A percentile compares a stretch with the other conserved stretches of the same genome.
These are phyloP conservation scores for Hygrophorus russula DNA, from an alignment of 768 basidiomycete species.

Conservation along the genomic window DNA sequence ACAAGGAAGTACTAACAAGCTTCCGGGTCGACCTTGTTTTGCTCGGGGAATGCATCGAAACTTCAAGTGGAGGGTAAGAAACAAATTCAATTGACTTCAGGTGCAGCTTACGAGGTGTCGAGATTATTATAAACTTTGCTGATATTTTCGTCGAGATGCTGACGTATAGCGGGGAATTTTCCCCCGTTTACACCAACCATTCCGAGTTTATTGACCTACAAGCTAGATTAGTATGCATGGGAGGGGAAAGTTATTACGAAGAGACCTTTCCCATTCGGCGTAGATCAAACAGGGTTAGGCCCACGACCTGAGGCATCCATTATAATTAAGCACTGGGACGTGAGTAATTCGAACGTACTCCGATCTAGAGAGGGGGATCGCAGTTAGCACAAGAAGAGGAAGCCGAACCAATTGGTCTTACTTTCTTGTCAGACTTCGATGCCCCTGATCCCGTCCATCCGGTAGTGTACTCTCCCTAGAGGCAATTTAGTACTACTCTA, in stretches of 20 bases:
- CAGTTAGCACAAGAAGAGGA: not conserved
- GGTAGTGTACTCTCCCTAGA: slow-evolving; percentile 82
- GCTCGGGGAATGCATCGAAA: slow-evolving; percentile 73
- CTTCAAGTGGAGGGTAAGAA: slow-evolving; percentile 21
- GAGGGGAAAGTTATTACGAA: not conserved
- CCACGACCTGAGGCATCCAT: slow-evolving; percentile 56
- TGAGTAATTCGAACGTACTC: slow-evolving; percentile 31
- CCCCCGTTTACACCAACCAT: slow-evolving; percentile 88
- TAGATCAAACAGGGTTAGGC: slow-evolving; percentile 81
- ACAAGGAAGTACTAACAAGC: slow-evolving; percentile 52
- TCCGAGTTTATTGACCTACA: slow-evolving; percentile 55
- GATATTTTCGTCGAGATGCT: slow-evolving; percentile 77
- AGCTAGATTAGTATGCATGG: slow-evolving; percentile 10
- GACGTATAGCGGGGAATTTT: slow-evolving; percentile 79
- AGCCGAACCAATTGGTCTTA: slow-evolving; percentile 16
- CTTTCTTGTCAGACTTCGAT: slow-evolving; percentile 93
- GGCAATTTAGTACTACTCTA: slow-evolving; percentile 1
- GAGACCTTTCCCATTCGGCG: slow-evolving; percentile 68
- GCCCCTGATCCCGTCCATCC: slow-evolving; percentile 91
- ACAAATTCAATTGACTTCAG: not conserved
- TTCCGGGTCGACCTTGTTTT: slow-evolving; percentile 55
- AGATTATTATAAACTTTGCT: slow-evolving; percentile 77
- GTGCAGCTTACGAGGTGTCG: slow-evolving; percentile 55
- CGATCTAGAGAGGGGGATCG: slow-evolving; percentile 36
- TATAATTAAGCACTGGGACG: slow-evolving; percentile 6